A percentile compares a stretch with the other conserved stretches of the same genome.
These are phyloP conservation scores for Astrothelium subdiscretum DNA, from an alignment of 495 filamentous ascomycete genomes.

Conservation along the genomic window DNA sequence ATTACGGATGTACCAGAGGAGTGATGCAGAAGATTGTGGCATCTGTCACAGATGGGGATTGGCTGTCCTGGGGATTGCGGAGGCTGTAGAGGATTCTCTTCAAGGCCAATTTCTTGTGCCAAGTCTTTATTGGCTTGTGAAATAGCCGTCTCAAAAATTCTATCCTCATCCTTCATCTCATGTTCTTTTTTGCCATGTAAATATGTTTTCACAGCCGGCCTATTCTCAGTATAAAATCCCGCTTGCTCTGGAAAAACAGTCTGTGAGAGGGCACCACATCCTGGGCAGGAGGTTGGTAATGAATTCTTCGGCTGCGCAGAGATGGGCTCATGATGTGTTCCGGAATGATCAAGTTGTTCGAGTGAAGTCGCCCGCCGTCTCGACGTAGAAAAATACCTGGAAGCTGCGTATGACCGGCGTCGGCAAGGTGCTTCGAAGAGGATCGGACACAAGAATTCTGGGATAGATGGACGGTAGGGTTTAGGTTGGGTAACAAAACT, in stretches of 20 bases:
- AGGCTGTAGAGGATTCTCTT: conserved; percentile 1
- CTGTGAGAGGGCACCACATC: conserved; percentile 82
- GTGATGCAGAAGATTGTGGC: conserved; percentile 70
- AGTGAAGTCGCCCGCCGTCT: not conserved
- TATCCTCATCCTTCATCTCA: conserved; percentile 14
- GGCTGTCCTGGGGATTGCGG: not conserved
- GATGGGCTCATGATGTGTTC: no score
- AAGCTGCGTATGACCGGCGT: not conserved
- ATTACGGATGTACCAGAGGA: conserved; percentile 53
- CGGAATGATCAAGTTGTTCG: not conserved
- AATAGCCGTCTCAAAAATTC: conserved; percentile 23
- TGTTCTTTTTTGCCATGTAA: conserved; percentile 24
- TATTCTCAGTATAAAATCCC: conserved; percentile 58
- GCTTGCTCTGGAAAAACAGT: conserved; percentile 53
- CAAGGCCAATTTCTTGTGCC: conserved; percentile 12
- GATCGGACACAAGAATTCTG: not conserved
- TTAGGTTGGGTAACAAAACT: not conserved
- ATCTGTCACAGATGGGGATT: conserved; percentile 66
- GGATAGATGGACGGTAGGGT: not conserved
- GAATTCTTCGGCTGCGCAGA: not conserved
- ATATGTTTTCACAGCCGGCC: conserved; percentile 40
- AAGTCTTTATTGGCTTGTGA: conserved; percentile 11
- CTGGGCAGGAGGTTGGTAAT: conserved; percentile 59
- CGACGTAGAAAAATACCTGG: not conserved
- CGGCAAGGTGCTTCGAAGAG: not conserved